Evolutionary conservation across 352 stramenopile species (phyloP), one percentile per base, ranked within the genome.

Genomic region (Phytophthora rubi): DNA sequence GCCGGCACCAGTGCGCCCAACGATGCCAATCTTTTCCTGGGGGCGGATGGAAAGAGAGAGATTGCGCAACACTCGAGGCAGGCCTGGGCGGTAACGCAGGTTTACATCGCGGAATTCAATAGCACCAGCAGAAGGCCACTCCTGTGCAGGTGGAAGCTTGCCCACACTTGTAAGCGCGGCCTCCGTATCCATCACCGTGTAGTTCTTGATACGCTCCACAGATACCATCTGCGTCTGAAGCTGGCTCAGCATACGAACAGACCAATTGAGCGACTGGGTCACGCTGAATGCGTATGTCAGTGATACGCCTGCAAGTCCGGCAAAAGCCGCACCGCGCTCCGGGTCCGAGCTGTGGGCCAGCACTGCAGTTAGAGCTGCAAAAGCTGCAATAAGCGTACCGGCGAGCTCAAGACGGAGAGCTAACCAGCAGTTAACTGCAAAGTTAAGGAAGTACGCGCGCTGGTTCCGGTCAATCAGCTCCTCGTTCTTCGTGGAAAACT

Each of bases 121-220:
- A 15, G 68, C 63, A 30, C 97, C 97, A 2, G 86, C 61, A 2
- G 71, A 66, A 2, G 96, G 96, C 97, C 96, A 99, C 30, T 86
- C 78, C 12, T 73, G 54, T 53, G 55, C 62, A 28, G 77, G 70
- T 85, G 89, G 54, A 26, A 81, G 81, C 18, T 86, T 83, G 61
- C 94, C 86, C 3, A 99, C 97, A 52, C 91, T 99, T 0, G 86
- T 81, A 16, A 99, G 83, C 18, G 93, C 97, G 53, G 81, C 82
- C 51, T 93, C 85, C 6, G 55, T 83, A 26, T 76, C 67, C 75
- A 93, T 87, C 39, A 83, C 68, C 2, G 76, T 83, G 77, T 91
- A 94, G 28, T 79, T 85, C 65, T 89, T 79, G 45, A 95, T 88
- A 61, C 87, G 87, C 57, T 93, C 87, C 4, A 93, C 83, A 21